These are phyloP conservation scores for Leishmania braziliensis DNA, from an alignment of 208 protist genomes.

Conservation along the genomic window DNA sequence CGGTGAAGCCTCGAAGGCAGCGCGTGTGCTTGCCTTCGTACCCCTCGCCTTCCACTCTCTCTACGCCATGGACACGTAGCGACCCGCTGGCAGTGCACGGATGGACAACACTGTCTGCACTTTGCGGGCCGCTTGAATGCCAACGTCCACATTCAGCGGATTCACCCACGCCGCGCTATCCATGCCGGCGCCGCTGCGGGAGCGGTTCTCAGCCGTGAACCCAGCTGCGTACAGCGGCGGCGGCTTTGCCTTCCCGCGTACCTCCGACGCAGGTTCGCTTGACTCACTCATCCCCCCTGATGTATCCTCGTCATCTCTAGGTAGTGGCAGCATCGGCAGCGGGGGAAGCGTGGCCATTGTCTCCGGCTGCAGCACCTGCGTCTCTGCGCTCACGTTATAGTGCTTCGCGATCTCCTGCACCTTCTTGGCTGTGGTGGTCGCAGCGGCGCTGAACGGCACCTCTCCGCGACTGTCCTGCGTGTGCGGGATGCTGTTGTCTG, in stretches of 20 bases:
- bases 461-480: slow-evolving; percentile 24
- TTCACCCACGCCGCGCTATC: slow-evolving; percentile 16
- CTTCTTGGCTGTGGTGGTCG: slow-evolving; percentile 18
- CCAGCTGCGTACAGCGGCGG: slow-evolving; percentile 3
- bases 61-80: slow-evolving; percentile 25
- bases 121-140: slow-evolving; percentile 17
- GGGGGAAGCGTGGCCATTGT: slow-evolving; percentile 25
- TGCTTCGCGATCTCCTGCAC: slow-evolving; percentile 30
- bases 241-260: not conserved
- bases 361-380: slow-evolving; percentile 25
- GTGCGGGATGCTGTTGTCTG: slow-evolving; percentile 13
- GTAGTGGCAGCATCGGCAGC: slow-evolving; percentile 20
- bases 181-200: not conserved
- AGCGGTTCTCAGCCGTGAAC: not conserved
- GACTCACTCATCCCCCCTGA: slow-evolving; percentile 18
- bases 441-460: slow-evolving; percentile 14
- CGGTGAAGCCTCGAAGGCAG: not conserved
- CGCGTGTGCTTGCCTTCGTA: not conserved
- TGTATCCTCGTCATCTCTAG: slow-evolving; percentile 10
- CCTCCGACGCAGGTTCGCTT: slow-evolving; percentile 8
- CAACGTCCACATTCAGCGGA: slow-evolving; percentile 21
- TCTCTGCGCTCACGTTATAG: slow-evolving; percentile 30
- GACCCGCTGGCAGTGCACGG: slow-evolving; percentile 16
- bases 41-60: not conserved
- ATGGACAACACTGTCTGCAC: slow-evolving; percentile 2